Evolutionary conservation across 768 basidiomycete genomes (phyloP).

Genomic region (Botryobasidium botryosum): DNA sequence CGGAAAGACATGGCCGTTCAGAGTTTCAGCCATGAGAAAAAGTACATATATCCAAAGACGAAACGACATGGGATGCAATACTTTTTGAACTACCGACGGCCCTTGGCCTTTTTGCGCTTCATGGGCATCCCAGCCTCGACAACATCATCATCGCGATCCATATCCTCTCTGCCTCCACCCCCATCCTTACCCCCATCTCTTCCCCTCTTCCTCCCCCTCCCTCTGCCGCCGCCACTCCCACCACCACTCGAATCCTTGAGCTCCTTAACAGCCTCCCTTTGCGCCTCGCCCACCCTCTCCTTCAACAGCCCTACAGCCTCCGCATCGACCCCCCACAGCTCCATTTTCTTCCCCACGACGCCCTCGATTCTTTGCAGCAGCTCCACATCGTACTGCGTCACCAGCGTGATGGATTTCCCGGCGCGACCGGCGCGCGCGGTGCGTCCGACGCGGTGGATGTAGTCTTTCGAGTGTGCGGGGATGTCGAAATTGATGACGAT

Average conservation of each 20-base stretch:
- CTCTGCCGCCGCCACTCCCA: slow-evolving; percentile 29
- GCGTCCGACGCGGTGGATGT: slow-evolving; percentile 94
- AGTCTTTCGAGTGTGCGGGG: slow-evolving; percentile 96
- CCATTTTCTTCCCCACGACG: slow-evolving; percentile 86
- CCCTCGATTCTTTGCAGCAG: slow-evolving; percentile 86
- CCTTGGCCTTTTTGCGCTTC: slow-evolving; percentile 26
- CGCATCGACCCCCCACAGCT: slow-evolving; percentile 67
- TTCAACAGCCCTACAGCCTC: slow-evolving; percentile 76
- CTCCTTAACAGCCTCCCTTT: slow-evolving; percentile 50
- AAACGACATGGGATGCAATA: too few relatives aligned
- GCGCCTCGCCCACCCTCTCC: slow-evolving; percentile 82
- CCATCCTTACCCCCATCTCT: slow-evolving; percentile 24
- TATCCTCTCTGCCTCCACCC: slow-evolving; percentile 42
- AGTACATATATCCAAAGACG: too few relatives aligned
- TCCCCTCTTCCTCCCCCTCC: slow-evolving; percentile 28
- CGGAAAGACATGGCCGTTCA: too few relatives aligned
- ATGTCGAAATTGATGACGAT: slow-evolving; percentile 96
- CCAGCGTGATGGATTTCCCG: slow-evolving; percentile 93
- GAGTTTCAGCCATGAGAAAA: too few relatives aligned
- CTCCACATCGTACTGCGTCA: slow-evolving; percentile 97
- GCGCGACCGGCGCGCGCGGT: slow-evolving; percentile 96
- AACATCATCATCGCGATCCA: slow-evolving; percentile 84
- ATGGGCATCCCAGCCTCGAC: slow-evolving; percentile 80
- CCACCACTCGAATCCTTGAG: slow-evolving; percentile 55
- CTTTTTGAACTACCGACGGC: slow-evolving; percentile 3